Conservation (phyloP, 1,284 basidiomycete genomes). For the Pholiota adiposa region DNA sequence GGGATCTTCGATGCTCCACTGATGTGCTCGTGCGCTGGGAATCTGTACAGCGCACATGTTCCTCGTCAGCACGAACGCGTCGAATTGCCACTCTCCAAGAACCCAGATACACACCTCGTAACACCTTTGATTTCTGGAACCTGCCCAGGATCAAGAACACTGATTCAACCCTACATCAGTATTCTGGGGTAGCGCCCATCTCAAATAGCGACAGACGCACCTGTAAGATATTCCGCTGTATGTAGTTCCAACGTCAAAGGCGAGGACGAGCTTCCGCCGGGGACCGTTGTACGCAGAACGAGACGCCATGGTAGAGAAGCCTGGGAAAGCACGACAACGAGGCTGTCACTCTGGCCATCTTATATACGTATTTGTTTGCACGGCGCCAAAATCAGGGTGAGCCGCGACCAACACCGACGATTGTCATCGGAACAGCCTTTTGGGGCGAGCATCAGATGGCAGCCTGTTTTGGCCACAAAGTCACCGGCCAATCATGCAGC, state of each 20-base stretch:
- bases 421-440: not conserved
- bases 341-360: not conserved
- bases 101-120: slow-evolving; percentile 22
- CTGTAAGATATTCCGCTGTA: slow-evolving; percentile 38
- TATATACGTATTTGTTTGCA: not conserved
- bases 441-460: not conserved
- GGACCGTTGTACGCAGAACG: slow-evolving; percentile 29
- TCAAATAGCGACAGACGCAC: slow-evolving; percentile 15
- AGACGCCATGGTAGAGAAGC: slow-evolving; percentile 9
- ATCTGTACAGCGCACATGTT: slow-evolving; percentile 28
- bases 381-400: not conserved
- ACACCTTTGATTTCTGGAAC: slow-evolving; percentile 26
- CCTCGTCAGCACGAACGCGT: not conserved
- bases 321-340: not conserved
- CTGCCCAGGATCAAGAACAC: slow-evolving; percentile 23
- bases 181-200: not conserved
- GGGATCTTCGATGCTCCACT: slow-evolving; percentile 35
- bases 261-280: slow-evolving; percentile 33
- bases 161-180: slow-evolving; percentile 5
- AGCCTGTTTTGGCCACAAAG: not conserved
- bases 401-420: not conserved
- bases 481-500: not conserved
- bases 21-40: slow-evolving; percentile 16
- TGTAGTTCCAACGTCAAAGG: slow-evolving; percentile 38
- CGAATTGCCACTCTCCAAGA: not conserved